Base-by-base conservation (phyloP, 352 stramenopile genomes). In the Globisporangium heterothallicum region DNA sequence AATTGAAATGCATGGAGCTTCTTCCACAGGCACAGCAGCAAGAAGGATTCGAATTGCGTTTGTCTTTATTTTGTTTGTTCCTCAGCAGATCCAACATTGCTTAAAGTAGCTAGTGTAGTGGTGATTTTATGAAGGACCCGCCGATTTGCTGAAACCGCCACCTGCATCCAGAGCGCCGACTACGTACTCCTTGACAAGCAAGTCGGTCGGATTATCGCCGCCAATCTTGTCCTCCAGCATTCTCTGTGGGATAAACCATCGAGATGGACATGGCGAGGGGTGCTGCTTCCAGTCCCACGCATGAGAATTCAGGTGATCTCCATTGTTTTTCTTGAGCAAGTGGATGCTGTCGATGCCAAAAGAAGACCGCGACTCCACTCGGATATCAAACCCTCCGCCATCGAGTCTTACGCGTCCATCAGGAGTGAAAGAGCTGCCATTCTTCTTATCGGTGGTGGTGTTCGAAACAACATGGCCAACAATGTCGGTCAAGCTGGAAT, bases 121-220 rank as follows among this genome's bases (percentile, higher is more conserved):
- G 21, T 58, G 21, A 29, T 34, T 19, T 34, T 48, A 45, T 27
- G 50, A 42, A 46, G 67, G 61, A 25, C 58, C 64, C 12, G 55
- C 27, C 24, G 64, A 48, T 49, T 76, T 74, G 32, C 59, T 65
- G 45, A 70, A 72, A 19, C 56, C 63, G 10, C 76, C 76, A 12
- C 68, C 70, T 10, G 45, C 64, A 38, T 84, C 64, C n/a, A 84
- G 61, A n/a, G 71, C 73, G 14, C 76, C 70, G 22, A 87, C 58
- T 27, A 78, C 50, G 49, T 80, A 79, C 13, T 75, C 53, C 2
- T 56, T 48, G 50, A 75, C 69, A 26, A 85, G 46, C 6, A 50
- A 42, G 22, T 68, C 47, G 25, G 63, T 53, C 30, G 22, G 30
- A 22, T 72, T 43, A 2, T 49, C 7, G 34, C 42, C 45, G 12